These are phyloP conservation scores for Pythium myriotylum DNA, from an alignment of 352 stramenopile species.

Conservation along the genomic window DNA sequence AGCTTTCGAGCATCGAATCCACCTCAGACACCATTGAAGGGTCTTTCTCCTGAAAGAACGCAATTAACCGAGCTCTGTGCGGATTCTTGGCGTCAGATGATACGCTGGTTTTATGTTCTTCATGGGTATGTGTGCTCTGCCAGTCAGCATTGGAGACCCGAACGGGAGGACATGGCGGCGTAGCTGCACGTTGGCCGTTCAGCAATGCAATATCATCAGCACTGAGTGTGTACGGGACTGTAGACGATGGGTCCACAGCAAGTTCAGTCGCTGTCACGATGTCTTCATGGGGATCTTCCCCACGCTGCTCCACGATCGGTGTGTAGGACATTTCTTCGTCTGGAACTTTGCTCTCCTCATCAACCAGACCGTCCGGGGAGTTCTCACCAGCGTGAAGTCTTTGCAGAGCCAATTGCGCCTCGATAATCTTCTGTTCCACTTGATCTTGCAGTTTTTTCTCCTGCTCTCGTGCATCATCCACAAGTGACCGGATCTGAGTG, in stretches of 20 bases:
- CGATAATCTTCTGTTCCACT: slow-evolving; percentile 22
- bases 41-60: slow-evolving; percentile 70
- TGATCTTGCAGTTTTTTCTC: slow-evolving; percentile 46
- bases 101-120: too few species aligned
- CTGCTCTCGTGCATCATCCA: slow-evolving; percentile 60
- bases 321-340: not conserved
- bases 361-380: slow-evolving; percentile 2
- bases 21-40: slow-evolving; percentile 65
- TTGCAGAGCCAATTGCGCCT: slow-evolving; percentile 24
- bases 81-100: slow-evolving; percentile 30
- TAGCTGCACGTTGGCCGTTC: slow-evolving; percentile 46
- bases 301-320: too few species aligned
- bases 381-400: slow-evolving; percentile 21
- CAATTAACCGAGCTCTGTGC: slow-evolving; percentile 52
- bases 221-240: slow-evolving; percentile 68
- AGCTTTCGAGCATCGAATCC: slow-evolving; percentile 78
- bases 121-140: not conserved
- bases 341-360: slow-evolving; percentile 1
- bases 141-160: not conserved
- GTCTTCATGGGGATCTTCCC: not conserved
- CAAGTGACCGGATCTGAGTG: slow-evolving; percentile 76
- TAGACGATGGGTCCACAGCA: slow-evolving; percentile 12
- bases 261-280: too few species aligned
- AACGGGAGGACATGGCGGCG: not conserved
- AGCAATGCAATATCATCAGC: slow-evolving; percentile 72